Conservation (phyloP, 345 rosid species). For the Anastatica hierochuntica region DNA sequence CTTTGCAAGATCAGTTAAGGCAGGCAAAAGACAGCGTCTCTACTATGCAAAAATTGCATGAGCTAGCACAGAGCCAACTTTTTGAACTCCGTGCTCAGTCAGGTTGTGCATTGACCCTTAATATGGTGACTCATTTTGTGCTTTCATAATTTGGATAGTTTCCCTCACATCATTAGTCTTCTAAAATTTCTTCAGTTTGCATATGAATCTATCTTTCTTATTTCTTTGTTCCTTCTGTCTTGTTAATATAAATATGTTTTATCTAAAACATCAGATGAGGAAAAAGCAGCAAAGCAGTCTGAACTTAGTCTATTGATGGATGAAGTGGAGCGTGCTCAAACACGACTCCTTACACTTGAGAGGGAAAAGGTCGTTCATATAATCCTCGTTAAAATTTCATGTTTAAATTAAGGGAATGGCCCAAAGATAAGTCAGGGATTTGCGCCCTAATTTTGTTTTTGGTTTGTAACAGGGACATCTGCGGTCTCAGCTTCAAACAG, state of each 20-base stretch:
- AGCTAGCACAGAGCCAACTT: conserved; percentile 94
- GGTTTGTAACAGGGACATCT: conserved; percentile 55
- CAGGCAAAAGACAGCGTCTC: conserved; percentile 93
- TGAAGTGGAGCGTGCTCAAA: conserved; percentile 99
- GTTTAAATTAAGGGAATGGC: conserved; percentile 1
- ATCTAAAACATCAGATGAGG: conserved; percentile 61
- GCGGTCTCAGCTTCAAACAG: conserved; percentile 77
- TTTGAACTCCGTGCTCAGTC: conserved; percentile 94
- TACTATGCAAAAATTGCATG: conserved; percentile 92
- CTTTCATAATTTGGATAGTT: neutral
- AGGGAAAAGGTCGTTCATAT: conserved; percentile 67
- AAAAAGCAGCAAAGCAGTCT: conserved; percentile 83
- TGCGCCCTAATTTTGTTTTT: conserved; percentile 1
- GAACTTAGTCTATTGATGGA: conserved; percentile 93
- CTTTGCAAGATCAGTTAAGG: conserved; percentile 92
- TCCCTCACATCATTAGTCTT: neutral
- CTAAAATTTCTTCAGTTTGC: neutral
- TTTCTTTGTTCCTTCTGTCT: conserved; percentile 1
- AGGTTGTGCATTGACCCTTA: conserved; percentile 42
- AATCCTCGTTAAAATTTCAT: conserved; percentile 9
- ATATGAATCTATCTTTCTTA: neutral
- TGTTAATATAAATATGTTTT: conserved; percentile 11
- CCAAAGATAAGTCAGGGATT: neutral
- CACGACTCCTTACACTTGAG: conserved; percentile 85
- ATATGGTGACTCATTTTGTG: conserved; percentile 8